These are phyloP conservation scores for Capronia coronata DNA, from an alignment of 2,329 filamentous ascomycete species.

Conservation along the genomic window DNA sequence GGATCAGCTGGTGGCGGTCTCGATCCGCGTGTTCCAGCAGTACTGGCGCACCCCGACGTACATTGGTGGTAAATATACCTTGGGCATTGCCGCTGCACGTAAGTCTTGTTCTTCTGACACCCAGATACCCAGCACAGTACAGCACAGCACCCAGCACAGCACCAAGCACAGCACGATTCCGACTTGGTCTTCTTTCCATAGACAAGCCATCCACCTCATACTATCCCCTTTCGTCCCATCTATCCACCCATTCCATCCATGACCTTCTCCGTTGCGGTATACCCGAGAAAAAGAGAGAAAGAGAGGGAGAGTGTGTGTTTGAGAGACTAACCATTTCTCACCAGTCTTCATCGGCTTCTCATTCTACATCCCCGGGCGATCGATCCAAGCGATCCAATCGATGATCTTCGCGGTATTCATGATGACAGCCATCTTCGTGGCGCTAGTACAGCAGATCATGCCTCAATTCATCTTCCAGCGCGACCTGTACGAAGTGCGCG, in stretches of 20 bases:
- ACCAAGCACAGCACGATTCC: too few species aligned
- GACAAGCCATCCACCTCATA: too few species aligned
- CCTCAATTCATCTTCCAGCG: slow-evolving; percentile 64
- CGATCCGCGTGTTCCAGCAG: slow-evolving; percentile 71
- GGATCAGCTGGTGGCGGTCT: slow-evolving; percentile 60
- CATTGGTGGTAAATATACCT: slow-evolving; percentile 51
- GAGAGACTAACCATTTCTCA: slow-evolving; percentile 34
- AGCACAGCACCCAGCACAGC: too few species aligned
- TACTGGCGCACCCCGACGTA: slow-evolving; percentile 93
- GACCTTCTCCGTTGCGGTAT: too few species aligned
- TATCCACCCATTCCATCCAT: too few species aligned
- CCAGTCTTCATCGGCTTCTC: slow-evolving; percentile 48
- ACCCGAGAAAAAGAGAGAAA: too few species aligned
- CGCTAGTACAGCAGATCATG: slow-evolving; percentile 53
- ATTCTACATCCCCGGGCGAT: slow-evolving; percentile 62
- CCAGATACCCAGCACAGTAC: too few species aligned
- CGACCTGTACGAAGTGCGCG: slow-evolving; percentile 59
- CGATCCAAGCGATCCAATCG: slow-evolving; percentile 61
- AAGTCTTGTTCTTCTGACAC: neutral
- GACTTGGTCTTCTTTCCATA: too few species aligned
- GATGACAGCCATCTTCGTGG: slow-evolving; percentile 55
- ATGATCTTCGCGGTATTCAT: slow-evolving; percentile 65
- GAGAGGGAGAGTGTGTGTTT: too few species aligned
- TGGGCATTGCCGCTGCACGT: slow-evolving; percentile 2
- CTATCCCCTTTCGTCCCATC: too few species aligned